These are phyloP conservation scores for Fusarium aywerte DNA, from an alignment of 2,329 filamentous ascomycete species.

Conservation along the genomic window DNA sequence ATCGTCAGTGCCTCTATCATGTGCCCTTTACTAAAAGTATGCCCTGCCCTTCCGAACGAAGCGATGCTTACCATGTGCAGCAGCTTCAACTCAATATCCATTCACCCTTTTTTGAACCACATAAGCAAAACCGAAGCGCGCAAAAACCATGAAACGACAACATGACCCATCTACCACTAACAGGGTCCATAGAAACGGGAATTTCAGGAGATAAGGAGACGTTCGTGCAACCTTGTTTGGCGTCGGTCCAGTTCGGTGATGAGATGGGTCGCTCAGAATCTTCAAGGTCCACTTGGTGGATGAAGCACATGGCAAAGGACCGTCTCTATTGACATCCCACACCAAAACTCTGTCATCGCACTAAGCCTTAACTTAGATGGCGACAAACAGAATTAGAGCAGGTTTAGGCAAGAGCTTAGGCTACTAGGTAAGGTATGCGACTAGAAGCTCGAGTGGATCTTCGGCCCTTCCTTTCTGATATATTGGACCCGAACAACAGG, in stretches of 20 bases:
- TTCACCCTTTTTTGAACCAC: constrained; percentile 12
- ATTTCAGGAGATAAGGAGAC: constrained; percentile 32
- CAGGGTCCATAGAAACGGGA: constrained; percentile 6
- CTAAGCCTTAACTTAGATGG: background rate
- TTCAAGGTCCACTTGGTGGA: constrained; percentile 39
- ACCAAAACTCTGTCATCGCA: background rate
- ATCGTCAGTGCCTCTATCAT: constrained; percentile 8
- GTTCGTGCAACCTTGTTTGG: constrained; percentile 34
- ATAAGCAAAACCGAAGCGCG: background rate
- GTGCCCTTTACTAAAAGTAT: constrained; percentile 20
- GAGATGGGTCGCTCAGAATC: constrained; percentile 36
- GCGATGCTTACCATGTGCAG: constrained; percentile 16
- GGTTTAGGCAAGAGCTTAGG: background rate
- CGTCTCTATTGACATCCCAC: constrained; percentile 1
- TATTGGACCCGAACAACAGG: background rate
- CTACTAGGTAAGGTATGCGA: background rate
- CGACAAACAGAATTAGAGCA: constrained; percentile 1
- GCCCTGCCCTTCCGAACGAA: background rate
- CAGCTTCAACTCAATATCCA: constrained; percentile 10
- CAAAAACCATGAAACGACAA: background rate
- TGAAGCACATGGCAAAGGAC: constrained; percentile 28
- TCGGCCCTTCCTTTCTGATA: background rate
- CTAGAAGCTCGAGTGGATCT: background rate
- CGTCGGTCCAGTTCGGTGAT: constrained; percentile 42
- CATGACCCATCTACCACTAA: background rate